Evolutionary conservation across 106 monocot genomes (phyloP).

Genomic region (Ottelia alismoides): DNA sequence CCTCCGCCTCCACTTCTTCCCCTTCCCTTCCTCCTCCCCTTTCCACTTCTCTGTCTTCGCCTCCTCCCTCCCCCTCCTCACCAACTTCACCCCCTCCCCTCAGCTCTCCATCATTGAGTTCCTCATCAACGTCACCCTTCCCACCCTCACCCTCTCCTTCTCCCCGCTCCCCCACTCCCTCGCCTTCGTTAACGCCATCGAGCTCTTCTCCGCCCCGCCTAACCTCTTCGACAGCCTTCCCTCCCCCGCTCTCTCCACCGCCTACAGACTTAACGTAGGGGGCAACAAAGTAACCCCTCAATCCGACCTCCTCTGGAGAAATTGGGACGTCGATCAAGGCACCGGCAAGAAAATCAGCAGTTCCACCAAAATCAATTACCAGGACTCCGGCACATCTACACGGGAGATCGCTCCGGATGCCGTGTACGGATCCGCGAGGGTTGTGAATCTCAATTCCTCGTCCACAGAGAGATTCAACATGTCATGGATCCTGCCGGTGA

Average conservation of each 20-base stretch:
- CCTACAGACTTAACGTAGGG: constrained; percentile 7
- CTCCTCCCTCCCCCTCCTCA: background rate
- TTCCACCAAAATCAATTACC: background rate
- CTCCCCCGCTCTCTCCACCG: background rate
- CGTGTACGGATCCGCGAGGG: constrained; percentile 1
- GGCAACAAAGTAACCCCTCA: constrained; percentile 1
- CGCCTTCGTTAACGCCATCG: constrained; percentile 13
- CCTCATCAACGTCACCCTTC: background rate
- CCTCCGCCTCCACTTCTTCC: constrained; percentile 9
- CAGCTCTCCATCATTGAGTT: constrained; percentile 1
- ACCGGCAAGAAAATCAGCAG: background rate
- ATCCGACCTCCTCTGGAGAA: constrained; percentile 10
- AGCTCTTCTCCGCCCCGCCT: constrained; percentile 11
- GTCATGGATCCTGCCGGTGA: background rate
- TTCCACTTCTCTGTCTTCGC: background rate
- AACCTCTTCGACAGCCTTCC: background rate
- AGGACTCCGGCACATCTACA: background rate
- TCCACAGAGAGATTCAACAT: background rate
- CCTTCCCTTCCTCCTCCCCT: background rate
- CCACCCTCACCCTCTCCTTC: background rate
- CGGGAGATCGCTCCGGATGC: constrained; percentile 2
- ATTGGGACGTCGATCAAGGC: constrained; percentile 5
- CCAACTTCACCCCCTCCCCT: background rate
- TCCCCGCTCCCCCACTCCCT: background rate
- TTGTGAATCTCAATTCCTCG: background rate